Conservation (phyloP, 306 rosid species). For the Luffa aegyptiaca region DNA sequence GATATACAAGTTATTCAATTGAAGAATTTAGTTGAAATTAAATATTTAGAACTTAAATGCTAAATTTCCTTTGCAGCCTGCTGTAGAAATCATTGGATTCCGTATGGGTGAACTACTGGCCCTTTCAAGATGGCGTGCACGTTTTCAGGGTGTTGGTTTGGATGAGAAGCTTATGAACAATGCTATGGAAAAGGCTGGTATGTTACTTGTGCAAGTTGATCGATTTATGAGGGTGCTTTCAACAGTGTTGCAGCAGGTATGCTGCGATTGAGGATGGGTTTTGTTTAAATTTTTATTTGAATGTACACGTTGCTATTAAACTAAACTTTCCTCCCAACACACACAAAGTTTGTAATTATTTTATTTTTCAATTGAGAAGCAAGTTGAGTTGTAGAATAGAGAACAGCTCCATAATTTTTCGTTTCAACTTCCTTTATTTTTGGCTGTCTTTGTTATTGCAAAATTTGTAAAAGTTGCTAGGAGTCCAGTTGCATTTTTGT, state of each 20-base stretch:
- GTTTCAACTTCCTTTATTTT: background rate
- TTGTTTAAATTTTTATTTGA: background rate
- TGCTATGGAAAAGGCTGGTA: constrained; percentile 88
- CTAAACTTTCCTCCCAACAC: background rate
- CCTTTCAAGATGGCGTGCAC: constrained; percentile 89
- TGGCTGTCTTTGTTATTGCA: background rate
- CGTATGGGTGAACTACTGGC: constrained; percentile 93
- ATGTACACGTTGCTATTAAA: background rate
- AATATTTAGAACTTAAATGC: constrained; percentile 19
- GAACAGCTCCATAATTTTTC: background rate
- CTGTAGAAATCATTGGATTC: constrained; percentile 88
- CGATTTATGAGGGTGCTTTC: constrained; percentile 89
- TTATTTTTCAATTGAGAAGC: background rate
- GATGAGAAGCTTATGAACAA: constrained; percentile 64
- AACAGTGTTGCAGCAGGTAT: constrained; percentile 89
- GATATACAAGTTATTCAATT: background rate
- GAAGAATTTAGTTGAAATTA: constrained; percentile 17
- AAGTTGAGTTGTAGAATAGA: background rate
- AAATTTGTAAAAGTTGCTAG: background rate
- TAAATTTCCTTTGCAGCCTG: constrained; percentile 48
- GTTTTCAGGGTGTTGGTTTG: constrained; percentile 70
- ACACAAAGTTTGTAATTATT: no score
- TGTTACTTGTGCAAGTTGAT: constrained; percentile 89
- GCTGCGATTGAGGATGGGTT: constrained; percentile 5
- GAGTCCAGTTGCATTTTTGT: background rate